Percentiles rank a stretch among this genome's conserved stretches.
phyloP scores from a whole-genome alignment of 2,329 filamentous ascomycete species.

The Fusarium poae region DNA sequence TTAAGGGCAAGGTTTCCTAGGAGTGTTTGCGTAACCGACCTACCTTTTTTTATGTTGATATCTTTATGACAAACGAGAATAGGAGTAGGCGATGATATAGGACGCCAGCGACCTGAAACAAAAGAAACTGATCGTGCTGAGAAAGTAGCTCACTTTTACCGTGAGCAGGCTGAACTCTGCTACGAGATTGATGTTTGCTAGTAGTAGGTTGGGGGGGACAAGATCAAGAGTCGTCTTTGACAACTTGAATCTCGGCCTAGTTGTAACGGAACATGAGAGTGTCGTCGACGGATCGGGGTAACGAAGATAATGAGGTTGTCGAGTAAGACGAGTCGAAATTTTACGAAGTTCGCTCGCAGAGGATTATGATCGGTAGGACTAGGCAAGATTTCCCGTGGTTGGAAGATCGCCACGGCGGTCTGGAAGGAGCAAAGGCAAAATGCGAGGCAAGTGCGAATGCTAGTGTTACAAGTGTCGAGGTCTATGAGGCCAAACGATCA shows the following conservation, averaged over 20 bases:
- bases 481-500: conserved; percentile 49
- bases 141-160: conserved; percentile 62
- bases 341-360: conserved; percentile 48
- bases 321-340: conserved; percentile 42
- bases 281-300: conserved; percentile 38
- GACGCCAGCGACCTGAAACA: conserved; percentile 69
- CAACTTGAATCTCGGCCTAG: conserved; percentile 52
- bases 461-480: conserved; percentile 46
- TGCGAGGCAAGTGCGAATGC: conserved; percentile 48
- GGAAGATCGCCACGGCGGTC: conserved; percentile 44
- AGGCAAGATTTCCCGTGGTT: conserved; percentile 46
- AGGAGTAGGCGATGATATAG: conserved; percentile 56
- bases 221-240: conserved; percentile 52
- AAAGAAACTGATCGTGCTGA: conserved; percentile 58
- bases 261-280: conserved; percentile 53
- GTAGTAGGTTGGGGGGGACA: conserved; percentile 38
- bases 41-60: conserved; percentile 46
- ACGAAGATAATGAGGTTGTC: conserved; percentile 37
- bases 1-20: not conserved
- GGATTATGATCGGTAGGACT: conserved; percentile 30
- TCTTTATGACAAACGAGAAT: conserved; percentile 48
- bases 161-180: conserved; percentile 53
- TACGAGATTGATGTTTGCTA: conserved; percentile 39
- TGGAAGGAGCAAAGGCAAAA: conserved; percentile 48
- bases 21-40: conserved; percentile 32